A percentile compares a stretch with the other conserved stretches of the same genome.
Evolutionary conservation across 2,329 filamentous ascomycete genomes (phyloP).

Genomic region (Verticillium isaacii): DNA sequence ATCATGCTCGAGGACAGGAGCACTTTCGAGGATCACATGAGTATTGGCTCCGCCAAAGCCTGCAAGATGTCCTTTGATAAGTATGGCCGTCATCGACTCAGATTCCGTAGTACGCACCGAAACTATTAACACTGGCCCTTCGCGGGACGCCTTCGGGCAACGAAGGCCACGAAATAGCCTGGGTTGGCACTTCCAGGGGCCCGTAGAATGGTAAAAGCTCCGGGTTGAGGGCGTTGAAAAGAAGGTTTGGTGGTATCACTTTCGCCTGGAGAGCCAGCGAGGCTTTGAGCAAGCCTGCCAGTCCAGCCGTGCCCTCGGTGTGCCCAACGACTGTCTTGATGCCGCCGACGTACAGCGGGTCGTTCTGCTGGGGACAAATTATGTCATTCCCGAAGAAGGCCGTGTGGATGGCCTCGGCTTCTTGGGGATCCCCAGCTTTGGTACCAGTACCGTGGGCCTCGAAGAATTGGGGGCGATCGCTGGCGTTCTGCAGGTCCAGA

Average conservation of each 20-base stretch:
- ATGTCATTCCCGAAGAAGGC: conserved; percentile 2
- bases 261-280: conserved; percentile 13
- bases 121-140: conserved; percentile 6
- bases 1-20: not conserved
- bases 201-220: conserved; percentile 17
- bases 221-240: conserved; percentile 22
- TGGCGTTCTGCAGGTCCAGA: conserved; percentile 5
- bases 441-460: conserved; percentile 35
- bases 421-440: conserved; percentile 29
- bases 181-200: conserved; percentile 10
- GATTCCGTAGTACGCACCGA: not conserved
- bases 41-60: conserved; percentile 41
- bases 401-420: conserved; percentile 22
- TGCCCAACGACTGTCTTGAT: conserved; percentile 24
- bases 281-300: conserved; percentile 21
- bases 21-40: conserved; percentile 29
- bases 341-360: not conserved
- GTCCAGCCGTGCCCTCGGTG: conserved; percentile 19
- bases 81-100: no score
- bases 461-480: conserved; percentile 12
- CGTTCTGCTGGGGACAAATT: not conserved
- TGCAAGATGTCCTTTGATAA: conserved; percentile 21
- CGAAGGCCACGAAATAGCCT: conserved; percentile 12
- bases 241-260: conserved; percentile 22
- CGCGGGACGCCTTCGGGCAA: not conserved